phyloP scores from a whole-genome alignment of 306 rosid genomes.

The Trichosanthes cucumerina region DNA sequence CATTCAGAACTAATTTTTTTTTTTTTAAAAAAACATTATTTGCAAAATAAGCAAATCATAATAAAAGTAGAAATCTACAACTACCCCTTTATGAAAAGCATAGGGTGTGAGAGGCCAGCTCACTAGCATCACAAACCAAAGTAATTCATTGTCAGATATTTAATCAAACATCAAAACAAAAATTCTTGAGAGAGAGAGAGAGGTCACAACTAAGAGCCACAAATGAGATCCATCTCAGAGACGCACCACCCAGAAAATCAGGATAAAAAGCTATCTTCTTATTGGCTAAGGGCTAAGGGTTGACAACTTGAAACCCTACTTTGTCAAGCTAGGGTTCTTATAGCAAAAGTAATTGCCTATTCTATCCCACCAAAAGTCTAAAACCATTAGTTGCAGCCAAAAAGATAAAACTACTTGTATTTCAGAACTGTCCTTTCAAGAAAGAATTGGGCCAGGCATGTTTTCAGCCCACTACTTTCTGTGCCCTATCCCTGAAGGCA shows the following conservation, averaged over 20 bases:
- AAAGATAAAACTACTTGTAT: slow-evolving; percentile 11
- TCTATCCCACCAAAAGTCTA: slow-evolving; percentile 18
- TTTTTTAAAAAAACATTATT: background rate
- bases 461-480: slow-evolving; percentile 32
- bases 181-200: background rate
- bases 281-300: slow-evolving; percentile 19
- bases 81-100: background rate
- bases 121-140: background rate
- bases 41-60: background rate
- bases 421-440: slow-evolving; percentile 15
- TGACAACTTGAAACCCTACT: background rate
- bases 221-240: slow-evolving; percentile 5
- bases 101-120: background rate
- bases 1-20: background rate
- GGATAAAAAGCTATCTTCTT: slow-evolving; percentile 12
- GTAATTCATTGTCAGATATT: background rate
- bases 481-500: slow-evolving; percentile 26
- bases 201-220: slow-evolving; percentile 19
- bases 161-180: background rate
- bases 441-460: slow-evolving; percentile 14
- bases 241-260: slow-evolving; percentile 39
- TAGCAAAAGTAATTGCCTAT: slow-evolving; percentile 12
- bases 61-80: background rate
- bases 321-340: slow-evolving; percentile 6
- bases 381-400: slow-evolving; percentile 3